These are phyloP conservation scores for Ganoderma boninense DNA, from an alignment of 1,284 basidiomycete species.

Conservation along the genomic window DNA sequence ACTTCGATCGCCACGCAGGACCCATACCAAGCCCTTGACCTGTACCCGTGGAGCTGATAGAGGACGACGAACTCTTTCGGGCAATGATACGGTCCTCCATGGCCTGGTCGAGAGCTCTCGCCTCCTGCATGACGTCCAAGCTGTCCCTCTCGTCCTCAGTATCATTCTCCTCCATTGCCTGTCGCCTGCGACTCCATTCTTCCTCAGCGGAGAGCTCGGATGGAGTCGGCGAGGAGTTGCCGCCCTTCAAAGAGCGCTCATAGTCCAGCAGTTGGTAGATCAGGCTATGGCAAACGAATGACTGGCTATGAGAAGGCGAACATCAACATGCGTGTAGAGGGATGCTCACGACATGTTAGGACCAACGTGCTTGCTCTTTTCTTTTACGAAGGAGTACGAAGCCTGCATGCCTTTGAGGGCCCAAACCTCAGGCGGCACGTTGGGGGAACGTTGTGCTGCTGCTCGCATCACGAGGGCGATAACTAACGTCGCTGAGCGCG, in stretches of 20 bases:
- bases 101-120: conserved; percentile 78
- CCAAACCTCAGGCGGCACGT: conserved; percentile 78
- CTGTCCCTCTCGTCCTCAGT: conserved; percentile 63
- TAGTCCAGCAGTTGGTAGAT: conserved; percentile 98
- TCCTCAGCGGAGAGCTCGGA: conserved; percentile 74
- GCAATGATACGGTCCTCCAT: conserved; percentile 84
- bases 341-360: conserved; percentile 94
- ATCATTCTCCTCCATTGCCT: conserved; percentile 66
- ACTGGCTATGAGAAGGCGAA: conserved; percentile 13
- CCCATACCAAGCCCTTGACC: conserved; percentile 60
- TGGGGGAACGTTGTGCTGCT: conserved; percentile 75
- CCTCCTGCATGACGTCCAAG: conserved; percentile 73
- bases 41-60: conserved; percentile 62
- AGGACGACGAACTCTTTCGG: conserved; percentile 74
- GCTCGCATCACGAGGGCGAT: conserved; percentile 97
- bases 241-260: conserved; percentile 78
- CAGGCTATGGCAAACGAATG: conserved; percentile 61
- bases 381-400: conserved; percentile 91
- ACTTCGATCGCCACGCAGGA: conserved; percentile 68
- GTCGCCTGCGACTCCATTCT: conserved; percentile 83
- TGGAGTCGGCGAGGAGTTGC: conserved; percentile 54
- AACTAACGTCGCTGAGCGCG: conserved; percentile 90
- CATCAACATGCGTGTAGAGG: conserved; percentile 22
- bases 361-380: conserved; percentile 88
- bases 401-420: conserved; percentile 91